Evolutionary conservation across 371 early-diverging fungal species (phyloP).

Genomic region (Cokeromyces recurvatus): DNA sequence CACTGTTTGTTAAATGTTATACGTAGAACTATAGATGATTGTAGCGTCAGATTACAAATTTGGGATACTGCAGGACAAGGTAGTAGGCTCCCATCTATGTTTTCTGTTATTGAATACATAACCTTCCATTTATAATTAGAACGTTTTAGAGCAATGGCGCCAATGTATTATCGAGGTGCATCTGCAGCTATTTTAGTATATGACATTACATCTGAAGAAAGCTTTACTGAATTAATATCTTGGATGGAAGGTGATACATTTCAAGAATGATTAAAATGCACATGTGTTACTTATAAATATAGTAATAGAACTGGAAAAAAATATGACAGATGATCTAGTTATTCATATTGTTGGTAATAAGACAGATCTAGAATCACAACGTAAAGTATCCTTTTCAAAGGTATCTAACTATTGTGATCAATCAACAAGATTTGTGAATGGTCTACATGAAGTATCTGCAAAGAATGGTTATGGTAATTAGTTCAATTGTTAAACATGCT

Average conservation of each 20-base stretch:
- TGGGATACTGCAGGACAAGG: slow-evolving; percentile 23
- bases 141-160: slow-evolving; percentile 57
- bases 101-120: not conserved
- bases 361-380: slow-evolving; percentile 53
- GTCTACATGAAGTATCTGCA: slow-evolving; percentile 60
- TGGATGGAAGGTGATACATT: slow-evolving; percentile 56
- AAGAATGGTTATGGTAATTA: slow-evolving; percentile 40
- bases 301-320: slow-evolving; percentile 50
- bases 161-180: slow-evolving; percentile 69
- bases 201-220: slow-evolving; percentile 51
- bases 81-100: slow-evolving; percentile 5
- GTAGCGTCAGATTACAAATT: slow-evolving; percentile 46
- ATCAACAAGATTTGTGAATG: slow-evolving; percentile 30
- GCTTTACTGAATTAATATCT: slow-evolving; percentile 58
- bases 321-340: slow-evolving; percentile 55
- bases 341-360: slow-evolving; percentile 71
- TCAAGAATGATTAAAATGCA: not conserved
- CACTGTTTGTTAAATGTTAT: not conserved
- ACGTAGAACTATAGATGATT: slow-evolving; percentile 48
- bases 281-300: not conserved
- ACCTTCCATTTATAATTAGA: slow-evolving; percentile 23
- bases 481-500: no score
- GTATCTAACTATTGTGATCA: slow-evolving; percentile 43
- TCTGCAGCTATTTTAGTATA: slow-evolving; percentile 56
- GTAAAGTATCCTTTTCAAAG: slow-evolving; percentile 43